Conservation (phyloP, 2,329 filamentous ascomycete species). For the Diaporthe sp. region DNA sequence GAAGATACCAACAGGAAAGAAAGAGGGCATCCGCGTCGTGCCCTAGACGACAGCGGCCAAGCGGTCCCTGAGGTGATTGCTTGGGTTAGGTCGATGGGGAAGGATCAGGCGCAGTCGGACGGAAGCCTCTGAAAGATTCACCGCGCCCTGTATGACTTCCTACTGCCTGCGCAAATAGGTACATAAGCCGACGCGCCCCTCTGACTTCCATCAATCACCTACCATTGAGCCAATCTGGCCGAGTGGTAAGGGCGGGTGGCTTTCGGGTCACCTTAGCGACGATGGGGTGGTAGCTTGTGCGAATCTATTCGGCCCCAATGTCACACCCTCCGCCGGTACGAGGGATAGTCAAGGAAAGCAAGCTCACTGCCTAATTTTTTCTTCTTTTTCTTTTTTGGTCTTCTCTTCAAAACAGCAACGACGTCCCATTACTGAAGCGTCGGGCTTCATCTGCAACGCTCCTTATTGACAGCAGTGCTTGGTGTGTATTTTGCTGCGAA, state of each 20-base stretch:
- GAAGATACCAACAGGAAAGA: not conserved
- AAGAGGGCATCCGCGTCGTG: not conserved
- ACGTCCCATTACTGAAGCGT: not conserved
- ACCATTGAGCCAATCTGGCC: not conserved
- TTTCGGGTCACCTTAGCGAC: not conserved
- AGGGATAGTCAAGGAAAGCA: slow-evolving; percentile 1
- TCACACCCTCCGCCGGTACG: not conserved
- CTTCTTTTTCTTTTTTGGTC: not conserved
- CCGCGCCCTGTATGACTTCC: not conserved
- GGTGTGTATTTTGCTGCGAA: not conserved
- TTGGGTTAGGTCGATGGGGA: not conserved
- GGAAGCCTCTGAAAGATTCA: too few relatives aligned
- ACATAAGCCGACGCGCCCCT: not conserved
- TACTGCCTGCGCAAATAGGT: not conserved
- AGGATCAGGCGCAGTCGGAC: too few relatives aligned
- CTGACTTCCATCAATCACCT: not conserved
- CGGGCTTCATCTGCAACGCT: not conserved
- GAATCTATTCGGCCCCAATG: not conserved
- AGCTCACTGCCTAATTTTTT: not conserved
- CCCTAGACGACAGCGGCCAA: not conserved
- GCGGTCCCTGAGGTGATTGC: not conserved
- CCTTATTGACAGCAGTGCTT: not conserved
- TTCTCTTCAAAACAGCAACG: not conserved
- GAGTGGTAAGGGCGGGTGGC: not conserved
- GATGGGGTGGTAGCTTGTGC: not conserved